Evolutionary conservation across 2,329 filamentous ascomycete species (phyloP).

Genomic region (Venturiaceae sp.): DNA sequence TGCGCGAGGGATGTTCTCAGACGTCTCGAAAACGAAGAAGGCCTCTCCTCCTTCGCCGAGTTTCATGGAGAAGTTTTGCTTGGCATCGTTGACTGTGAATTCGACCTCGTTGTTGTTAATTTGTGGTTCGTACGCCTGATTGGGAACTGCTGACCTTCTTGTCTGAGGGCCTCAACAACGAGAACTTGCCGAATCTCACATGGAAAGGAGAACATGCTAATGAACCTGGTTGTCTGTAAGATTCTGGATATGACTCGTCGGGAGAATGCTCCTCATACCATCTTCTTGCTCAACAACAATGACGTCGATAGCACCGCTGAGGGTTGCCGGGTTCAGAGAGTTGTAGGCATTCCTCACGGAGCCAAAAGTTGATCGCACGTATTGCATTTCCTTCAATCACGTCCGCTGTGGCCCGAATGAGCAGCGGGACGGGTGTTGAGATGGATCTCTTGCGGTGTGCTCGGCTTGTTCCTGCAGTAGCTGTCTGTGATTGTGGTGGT

Average conservation of each 20-base stretch:
- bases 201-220: constrained; percentile 95
- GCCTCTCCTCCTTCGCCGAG: constrained; percentile 94
- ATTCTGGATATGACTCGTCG: background rate
- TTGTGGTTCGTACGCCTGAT: background rate
- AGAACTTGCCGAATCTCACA: constrained; percentile 98
- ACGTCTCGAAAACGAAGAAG: constrained; percentile 97
- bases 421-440: background rate
- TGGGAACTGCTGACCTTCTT: constrained; percentile 56
- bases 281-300: constrained; percentile 97
- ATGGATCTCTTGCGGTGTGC: background rate
- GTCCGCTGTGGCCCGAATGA: constrained; percentile 11
- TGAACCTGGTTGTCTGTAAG: constrained; percentile 31
- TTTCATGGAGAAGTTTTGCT: constrained; percentile 96
- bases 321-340: constrained; percentile 94
- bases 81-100: constrained; percentile 85
- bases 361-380: constrained; percentile 90
- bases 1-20: constrained; percentile 80
- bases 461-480: background rate
- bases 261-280: constrained; percentile 41
- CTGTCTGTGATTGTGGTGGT: background rate
- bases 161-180: constrained; percentile 83
- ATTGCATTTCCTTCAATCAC: constrained; percentile 88
- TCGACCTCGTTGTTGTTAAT: constrained; percentile 54
- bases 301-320: constrained; percentile 96
- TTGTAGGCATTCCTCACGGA: constrained; percentile 99